phyloP scores from a whole-genome alignment of 768 basidiomycete species.

The Trichaptum fuscoviolaceum region DNA sequence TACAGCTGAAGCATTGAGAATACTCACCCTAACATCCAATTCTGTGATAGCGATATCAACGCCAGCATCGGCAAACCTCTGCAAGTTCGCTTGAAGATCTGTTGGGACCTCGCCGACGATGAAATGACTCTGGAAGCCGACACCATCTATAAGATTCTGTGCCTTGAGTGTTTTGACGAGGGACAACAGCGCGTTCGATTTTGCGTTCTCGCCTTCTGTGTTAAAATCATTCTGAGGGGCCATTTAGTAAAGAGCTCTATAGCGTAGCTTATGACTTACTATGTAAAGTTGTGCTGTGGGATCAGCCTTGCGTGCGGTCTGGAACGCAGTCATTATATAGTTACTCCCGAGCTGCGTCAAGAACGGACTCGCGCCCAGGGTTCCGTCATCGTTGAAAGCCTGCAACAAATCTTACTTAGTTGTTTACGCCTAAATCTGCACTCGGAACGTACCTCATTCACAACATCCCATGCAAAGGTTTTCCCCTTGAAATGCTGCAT shows the following conservation, averaged over 20 bases:
- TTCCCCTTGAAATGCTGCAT: slow-evolving; percentile 5
- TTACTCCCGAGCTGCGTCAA: slow-evolving; percentile 42
- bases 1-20: not conserved
- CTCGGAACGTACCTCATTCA: slow-evolving; percentile 33
- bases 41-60: slow-evolving; percentile 67
- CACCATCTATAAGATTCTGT: slow-evolving; percentile 47
- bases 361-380: slow-evolving; percentile 47
- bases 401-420: slow-evolving; percentile 23
- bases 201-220: slow-evolving; percentile 31
- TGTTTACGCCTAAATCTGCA: slow-evolving; percentile 10
- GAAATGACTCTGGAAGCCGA: slow-evolving; percentile 58
- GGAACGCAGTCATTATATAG: slow-evolving; percentile 48
- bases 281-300: slow-evolving; percentile 54
- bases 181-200: slow-evolving; percentile 51
- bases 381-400: slow-evolving; percentile 49
- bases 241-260: slow-evolving; percentile 9
- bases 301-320: slow-evolving; percentile 49
- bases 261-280: slow-evolving; percentile 32
- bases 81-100: slow-evolving; percentile 40
- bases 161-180: slow-evolving; percentile 45
- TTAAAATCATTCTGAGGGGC: not conserved
- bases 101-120: slow-evolving; percentile 53
- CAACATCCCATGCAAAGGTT: slow-evolving; percentile 39
- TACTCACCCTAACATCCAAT: slow-evolving; percentile 45
- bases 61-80: slow-evolving; percentile 52